A percentile compares a stretch with the other conserved stretches of the same genome.
Conservation (phyloP, 108 stramenopile species). For the Discostella pseudostelligera region DNA sequence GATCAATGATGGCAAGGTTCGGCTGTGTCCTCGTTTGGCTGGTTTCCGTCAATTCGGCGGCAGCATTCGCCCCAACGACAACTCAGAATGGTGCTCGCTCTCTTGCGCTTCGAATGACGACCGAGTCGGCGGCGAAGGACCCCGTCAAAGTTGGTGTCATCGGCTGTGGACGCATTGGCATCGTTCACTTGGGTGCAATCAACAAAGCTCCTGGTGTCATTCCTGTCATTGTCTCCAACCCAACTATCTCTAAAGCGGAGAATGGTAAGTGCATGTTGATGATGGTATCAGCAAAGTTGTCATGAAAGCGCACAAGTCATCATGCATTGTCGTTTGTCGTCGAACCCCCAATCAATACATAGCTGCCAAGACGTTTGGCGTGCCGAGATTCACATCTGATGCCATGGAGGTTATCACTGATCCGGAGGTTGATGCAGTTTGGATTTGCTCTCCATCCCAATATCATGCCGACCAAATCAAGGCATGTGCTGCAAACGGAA, state of each 20-base stretch:
- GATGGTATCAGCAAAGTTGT: background rate
- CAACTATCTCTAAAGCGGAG: conserved; percentile 93
- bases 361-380: conserved; percentile 84
- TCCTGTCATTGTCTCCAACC: conserved; percentile 88
- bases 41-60: conserved; percentile 16
- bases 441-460: conserved; percentile 94
- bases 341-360: background rate
- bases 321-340: conserved; percentile 2
- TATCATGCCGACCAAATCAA: conserved; percentile 95
- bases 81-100: conserved; percentile 18
- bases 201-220: conserved; percentile 83
- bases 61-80: conserved; percentile 27
- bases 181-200: conserved; percentile 94
- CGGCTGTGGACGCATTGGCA: conserved; percentile 94
- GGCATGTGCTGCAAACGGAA: conserved; percentile 87
- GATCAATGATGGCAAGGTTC: conserved; percentile 38
- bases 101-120: conserved; percentile 49
- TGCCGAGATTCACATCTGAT: conserved; percentile 81
- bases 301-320: background rate
- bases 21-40: conserved; percentile 26
- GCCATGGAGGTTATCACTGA: conserved; percentile 93
- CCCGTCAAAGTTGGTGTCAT: conserved; percentile 89
- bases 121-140: conserved; percentile 38
- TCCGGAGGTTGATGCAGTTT: conserved; percentile 94
- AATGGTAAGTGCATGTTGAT: conserved; percentile 47